Evolutionary conservation across 2,329 filamentous ascomycete genomes (phyloP).

Genomic region (Graphiopsis chlorocephala): DNA sequence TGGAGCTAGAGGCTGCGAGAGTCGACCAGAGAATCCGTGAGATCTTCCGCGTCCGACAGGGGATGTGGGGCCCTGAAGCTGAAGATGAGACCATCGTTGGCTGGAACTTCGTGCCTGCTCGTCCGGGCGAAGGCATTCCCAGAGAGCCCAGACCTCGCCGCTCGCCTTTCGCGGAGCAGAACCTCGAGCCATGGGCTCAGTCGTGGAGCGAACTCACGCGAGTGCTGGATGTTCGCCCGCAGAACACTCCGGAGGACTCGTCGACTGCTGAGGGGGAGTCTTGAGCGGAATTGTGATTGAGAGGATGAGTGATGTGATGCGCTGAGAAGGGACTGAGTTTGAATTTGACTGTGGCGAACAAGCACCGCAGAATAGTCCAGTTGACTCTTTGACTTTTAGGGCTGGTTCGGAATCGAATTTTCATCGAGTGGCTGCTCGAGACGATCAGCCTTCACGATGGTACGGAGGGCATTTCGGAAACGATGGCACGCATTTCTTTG

Average conservation of each 20-base stretch:
- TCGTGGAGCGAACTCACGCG: not conserved
- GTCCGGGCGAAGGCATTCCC: not conserved
- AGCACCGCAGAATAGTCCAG: not conserved
- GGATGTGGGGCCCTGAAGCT: not conserved
- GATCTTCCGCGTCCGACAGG: not conserved
- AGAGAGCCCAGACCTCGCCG: not conserved
- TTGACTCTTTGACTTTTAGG: too few relatives aligned
- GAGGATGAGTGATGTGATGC: not conserved
- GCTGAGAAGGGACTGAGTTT: not conserved
- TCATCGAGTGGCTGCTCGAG: too few relatives aligned
- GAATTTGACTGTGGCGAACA: not conserved
- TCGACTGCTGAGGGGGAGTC: not conserved
- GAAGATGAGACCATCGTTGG: not conserved
- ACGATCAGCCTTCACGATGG: not conserved
- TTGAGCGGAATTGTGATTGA: not conserved
- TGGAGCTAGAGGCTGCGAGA: not conserved
- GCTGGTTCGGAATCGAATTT: too few relatives aligned
- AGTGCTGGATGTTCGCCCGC: not conserved
- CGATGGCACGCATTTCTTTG: not conserved
- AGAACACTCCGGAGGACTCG: not conserved
- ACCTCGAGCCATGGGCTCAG: not conserved
- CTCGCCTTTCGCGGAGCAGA: not conserved
- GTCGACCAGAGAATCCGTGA: not conserved
- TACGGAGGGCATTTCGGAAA: not conserved
- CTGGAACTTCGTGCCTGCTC: not conserved